Evolutionary conservation across 2,329 filamentous ascomycete species (phyloP), one percentile per base, ranked within the genome.

Genomic region (Alternaria solani): DNA sequence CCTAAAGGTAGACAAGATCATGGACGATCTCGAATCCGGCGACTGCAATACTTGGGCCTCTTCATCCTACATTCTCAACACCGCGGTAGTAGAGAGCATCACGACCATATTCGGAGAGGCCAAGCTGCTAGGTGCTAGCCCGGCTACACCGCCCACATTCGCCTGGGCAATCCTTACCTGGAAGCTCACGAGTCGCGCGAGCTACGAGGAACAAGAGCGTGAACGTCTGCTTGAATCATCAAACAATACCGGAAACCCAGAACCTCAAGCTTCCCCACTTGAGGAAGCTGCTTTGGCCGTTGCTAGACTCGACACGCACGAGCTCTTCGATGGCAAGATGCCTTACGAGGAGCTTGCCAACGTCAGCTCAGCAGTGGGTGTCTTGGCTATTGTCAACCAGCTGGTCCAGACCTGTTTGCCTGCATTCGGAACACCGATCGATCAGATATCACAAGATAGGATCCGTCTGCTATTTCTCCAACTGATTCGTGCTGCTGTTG

Each of bases 71-170:
- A 82, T 96, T 47, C 83, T 90, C 18, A 89, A 91, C 51, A 86
- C 88, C 3, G 85, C 88, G 7, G 87, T 91, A 20, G 83, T 96
- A n/a, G 85, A 87, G 49, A 86, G 89, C 55, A 86, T 97, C 14
- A 92, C 94, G 67, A 85, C 86, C 53, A 86, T 90, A n/a, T 83
- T 97, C 34, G 79, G 89, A 25, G 81, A 83, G 56, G 87, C 88
- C 7, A 83, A 83, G 28, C 74, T 79, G 18, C 44, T 74, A 20
- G 85, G 85, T 16, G 82, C 87, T n/a, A 81, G 83, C 38, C 87
- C 87, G 36, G 91, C 91, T 20, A 88, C 87, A 56, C 92, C 92
- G 1, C 88, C 91, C 18, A 85, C 92, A 20, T 91, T 96, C 66
- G 87, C 91, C 3, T 98, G 94, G 94, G 88, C 89, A 4, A 82